Evolutionary conservation across 805 yeast genomes (phyloP).

Genomic region (Starmerella khaoyaiensis): DNA sequence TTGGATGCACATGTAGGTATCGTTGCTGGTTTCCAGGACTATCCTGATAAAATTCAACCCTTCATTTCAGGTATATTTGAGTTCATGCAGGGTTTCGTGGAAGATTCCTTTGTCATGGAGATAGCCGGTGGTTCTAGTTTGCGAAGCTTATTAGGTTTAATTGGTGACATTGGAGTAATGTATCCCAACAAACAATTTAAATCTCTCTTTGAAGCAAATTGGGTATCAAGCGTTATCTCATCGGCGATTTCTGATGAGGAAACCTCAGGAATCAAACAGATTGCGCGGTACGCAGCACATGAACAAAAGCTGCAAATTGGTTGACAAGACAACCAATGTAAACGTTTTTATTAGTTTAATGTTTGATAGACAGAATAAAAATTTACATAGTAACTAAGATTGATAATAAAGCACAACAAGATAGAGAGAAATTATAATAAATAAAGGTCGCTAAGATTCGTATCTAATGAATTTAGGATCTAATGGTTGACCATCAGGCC

Average conservation of each 20-base stretch:
- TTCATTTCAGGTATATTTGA: conserved; percentile 58
- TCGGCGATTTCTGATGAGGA: conserved; percentile 53
- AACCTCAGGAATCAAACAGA: conserved; percentile 58
- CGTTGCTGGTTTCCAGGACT: conserved; percentile 70
- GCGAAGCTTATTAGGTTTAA: conserved; percentile 73
- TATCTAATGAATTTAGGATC: conserved; percentile 61
- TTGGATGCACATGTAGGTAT: conserved; percentile 92
- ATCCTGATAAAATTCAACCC: conserved; percentile 51
- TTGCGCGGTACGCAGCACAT: conserved; percentile 97
- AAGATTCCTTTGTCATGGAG: conserved; percentile 43
- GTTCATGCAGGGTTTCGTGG: conserved; percentile 48
- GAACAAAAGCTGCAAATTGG: conserved; percentile 43
- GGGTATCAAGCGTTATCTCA: conserved; percentile 71
- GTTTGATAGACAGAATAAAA: background rate
- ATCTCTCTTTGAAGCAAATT: conserved; percentile 50
- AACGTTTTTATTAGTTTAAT: background rate
- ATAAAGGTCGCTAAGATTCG: no score
- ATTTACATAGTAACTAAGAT: background rate
- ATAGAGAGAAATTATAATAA: no score
- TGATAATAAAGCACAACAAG: background rate
- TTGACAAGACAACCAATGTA: background rate
- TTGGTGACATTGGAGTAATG: conserved; percentile 88
- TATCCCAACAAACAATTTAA: conserved; percentile 65
- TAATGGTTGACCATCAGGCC: conserved; percentile 50
- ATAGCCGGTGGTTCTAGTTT: conserved; percentile 52